These are phyloP conservation scores for Megacollybia platyphylla DNA, from an alignment of 1,284 basidiomycete species.

Conservation along the genomic window DNA sequence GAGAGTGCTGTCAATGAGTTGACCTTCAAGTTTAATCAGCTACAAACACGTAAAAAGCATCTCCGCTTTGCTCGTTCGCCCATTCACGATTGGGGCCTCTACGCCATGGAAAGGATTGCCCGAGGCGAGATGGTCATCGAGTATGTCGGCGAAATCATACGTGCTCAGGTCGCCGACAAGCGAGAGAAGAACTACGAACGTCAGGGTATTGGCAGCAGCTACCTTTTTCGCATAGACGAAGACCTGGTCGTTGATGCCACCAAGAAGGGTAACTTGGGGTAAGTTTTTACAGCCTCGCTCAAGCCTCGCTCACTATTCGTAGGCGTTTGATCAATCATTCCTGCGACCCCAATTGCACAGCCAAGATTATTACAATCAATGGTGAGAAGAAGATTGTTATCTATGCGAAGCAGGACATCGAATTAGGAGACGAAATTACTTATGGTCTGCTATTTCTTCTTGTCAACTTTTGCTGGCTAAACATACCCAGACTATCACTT, in stretches of 20 bases:
- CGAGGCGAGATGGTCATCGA: slow-evolving; percentile 99
- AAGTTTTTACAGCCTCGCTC: slow-evolving; percentile 20
- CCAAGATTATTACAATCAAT: slow-evolving; percentile 97
- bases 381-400: slow-evolving; percentile 99
- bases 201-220: slow-evolving; percentile 91
- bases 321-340: slow-evolving; percentile 95
- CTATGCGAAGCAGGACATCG: slow-evolving; percentile 91
- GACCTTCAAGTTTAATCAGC: slow-evolving; percentile 92
- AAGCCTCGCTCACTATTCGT: slow-evolving; percentile 9
- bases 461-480: not conserved
- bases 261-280: slow-evolving; percentile 97
- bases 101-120: slow-evolving; percentile 90
- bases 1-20: slow-evolving; percentile 56
- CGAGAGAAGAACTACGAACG: slow-evolving; percentile 94
- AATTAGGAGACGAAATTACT: slow-evolving; percentile 90
- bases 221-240: slow-evolving; percentile 88
- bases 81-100: slow-evolving; percentile 97
- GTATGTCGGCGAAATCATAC: slow-evolving; percentile 95
- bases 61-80: slow-evolving; percentile 91
- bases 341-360: slow-evolving; percentile 95
- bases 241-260: slow-evolving; percentile 95
- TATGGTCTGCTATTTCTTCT: slow-evolving; percentile 49
- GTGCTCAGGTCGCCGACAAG: slow-evolving; percentile 93
- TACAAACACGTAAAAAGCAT: slow-evolving; percentile 96
- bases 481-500: slow-evolving; percentile 72